These are phyloP conservation scores for Kluyveromyces sp. DNA, from an alignment of 1,139 yeast species.

Conservation along the genomic window DNA sequence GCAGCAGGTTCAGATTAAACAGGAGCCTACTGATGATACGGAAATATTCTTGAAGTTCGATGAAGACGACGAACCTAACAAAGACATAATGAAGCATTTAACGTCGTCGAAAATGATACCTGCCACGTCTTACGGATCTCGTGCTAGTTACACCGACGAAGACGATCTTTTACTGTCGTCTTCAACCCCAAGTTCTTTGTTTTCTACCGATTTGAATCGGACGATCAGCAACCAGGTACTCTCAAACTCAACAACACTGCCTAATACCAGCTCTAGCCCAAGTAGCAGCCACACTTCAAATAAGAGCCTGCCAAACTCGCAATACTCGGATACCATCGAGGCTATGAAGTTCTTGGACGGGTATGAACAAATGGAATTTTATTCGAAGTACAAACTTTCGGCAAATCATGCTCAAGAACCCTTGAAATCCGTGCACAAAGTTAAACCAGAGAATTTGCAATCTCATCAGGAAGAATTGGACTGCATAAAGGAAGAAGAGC, in stretches of 20 bases:
- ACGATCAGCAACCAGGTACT: slow-evolving; percentile 3
- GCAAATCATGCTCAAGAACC: slow-evolving; percentile 2
- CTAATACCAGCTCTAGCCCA: slow-evolving; percentile 7
- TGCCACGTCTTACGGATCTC: slow-evolving; percentile 16
- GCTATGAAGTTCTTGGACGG: slow-evolving; percentile 18
- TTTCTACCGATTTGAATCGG: slow-evolving; percentile 20
- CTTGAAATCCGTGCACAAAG: slow-evolving; percentile 5
- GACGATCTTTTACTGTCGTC: slow-evolving; percentile 21
- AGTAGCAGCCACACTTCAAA: slow-evolving; percentile 7
- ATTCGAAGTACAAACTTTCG: slow-evolving; percentile 13
- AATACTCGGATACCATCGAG: slow-evolving; percentile 1
- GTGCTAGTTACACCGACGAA: slow-evolving; percentile 19
- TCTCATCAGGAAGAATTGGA: slow-evolving; percentile 8
- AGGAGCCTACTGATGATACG: slow-evolving; percentile 16
- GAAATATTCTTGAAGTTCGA: slow-evolving; percentile 29
- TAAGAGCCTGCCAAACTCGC: slow-evolving; percentile 4
- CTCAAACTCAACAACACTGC: slow-evolving; percentile 2
- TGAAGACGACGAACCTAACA: slow-evolving; percentile 19
- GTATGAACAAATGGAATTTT: slow-evolving; percentile 20
- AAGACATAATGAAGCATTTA: slow-evolving; percentile 2
- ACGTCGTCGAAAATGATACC: slow-evolving; percentile 14
- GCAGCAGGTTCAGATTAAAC: slow-evolving; percentile 8
- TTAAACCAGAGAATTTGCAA: neutral
- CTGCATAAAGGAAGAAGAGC: slow-evolving; percentile 16
- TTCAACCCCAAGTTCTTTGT: slow-evolving; percentile 23